phyloP scores from a whole-genome alignment of 345 rosid genomes.

The Euphorbia peplus region DNA sequence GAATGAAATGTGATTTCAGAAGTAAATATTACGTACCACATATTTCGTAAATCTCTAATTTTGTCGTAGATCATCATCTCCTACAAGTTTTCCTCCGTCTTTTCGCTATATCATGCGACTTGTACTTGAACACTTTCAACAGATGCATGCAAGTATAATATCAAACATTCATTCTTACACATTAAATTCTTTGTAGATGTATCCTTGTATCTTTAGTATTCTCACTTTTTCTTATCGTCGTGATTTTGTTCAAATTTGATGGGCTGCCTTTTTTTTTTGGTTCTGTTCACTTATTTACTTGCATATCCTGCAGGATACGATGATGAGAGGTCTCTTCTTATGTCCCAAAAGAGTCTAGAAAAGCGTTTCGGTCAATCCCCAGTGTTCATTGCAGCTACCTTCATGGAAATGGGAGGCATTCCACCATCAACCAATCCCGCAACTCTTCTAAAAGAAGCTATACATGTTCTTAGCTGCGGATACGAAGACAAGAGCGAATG shows the following conservation, averaged over 20 bases:
- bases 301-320: constrained; percentile 76
- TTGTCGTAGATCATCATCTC: too few species aligned
- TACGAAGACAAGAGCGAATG: constrained; percentile 99
- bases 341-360: constrained; percentile 96
- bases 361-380: constrained; percentile 99
- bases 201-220: too few species aligned
- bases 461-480: constrained; percentile 99
- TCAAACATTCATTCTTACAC: too few species aligned
- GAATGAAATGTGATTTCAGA: too few species aligned
- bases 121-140: too few species aligned
- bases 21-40: too few species aligned
- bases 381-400: constrained; percentile 95
- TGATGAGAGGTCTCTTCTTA: constrained; percentile 93
- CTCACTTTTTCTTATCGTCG: neutral
- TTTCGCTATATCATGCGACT: too few species aligned
- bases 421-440: constrained; percentile 97
- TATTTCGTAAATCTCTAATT: too few species aligned
- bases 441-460: constrained; percentile 90
- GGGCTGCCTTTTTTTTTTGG: neutral
- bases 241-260: constrained; percentile 12
- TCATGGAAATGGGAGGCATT: constrained; percentile 97
- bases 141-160: too few species aligned
- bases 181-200: too few species aligned
- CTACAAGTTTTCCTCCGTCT: too few species aligned
- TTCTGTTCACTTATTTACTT: constrained; percentile 5